phyloP scores from a whole-genome alignment of 345 rosid genomes.

The Erysimum cheiranthoides region DNA sequence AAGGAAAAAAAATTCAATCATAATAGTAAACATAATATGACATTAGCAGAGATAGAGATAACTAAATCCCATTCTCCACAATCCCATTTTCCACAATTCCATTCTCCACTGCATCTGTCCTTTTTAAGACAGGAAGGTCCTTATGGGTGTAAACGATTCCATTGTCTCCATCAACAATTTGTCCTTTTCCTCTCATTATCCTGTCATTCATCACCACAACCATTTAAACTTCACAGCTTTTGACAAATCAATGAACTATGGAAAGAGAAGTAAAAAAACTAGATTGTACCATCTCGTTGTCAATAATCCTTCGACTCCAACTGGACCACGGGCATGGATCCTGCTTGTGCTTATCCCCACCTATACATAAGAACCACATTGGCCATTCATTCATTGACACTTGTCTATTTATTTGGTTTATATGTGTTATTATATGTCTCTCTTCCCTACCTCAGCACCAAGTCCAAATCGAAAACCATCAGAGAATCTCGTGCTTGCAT shows the following conservation, averaged over 20 bases:
- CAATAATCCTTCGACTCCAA: conserved; percentile 94
- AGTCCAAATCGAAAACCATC: conserved; percentile 97
- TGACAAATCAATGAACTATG: conserved; percentile 15
- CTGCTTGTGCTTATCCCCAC: conserved; percentile 98
- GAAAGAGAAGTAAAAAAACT: neutral
- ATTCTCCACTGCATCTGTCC: conserved; percentile 37
- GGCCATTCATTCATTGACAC: conserved; percentile 7
- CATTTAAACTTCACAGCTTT: conserved; percentile 7
- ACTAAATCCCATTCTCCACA: conserved; percentile 37
- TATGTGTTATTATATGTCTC: conserved; percentile 2
- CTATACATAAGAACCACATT: conserved; percentile 48
- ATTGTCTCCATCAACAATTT: conserved; percentile 91
- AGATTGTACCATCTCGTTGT: conserved; percentile 87
- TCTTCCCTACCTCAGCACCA: conserved; percentile 89
- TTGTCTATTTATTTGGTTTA: conserved; percentile 13
- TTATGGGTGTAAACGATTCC: conserved; percentile 76
- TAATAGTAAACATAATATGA: conserved; percentile 17
- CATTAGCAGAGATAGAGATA: conserved; percentile 14
- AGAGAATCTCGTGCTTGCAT: conserved; percentile 94
- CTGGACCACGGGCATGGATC: conserved; percentile 99
- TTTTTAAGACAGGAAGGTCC: conserved; percentile 51
- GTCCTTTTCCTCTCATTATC: conserved; percentile 92
- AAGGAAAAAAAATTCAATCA: conserved; percentile 12
- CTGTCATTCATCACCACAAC: conserved; percentile 55
- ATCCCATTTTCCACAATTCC: neutral